A percentile compares a stretch with the other conserved stretches of the same genome.
These are phyloP conservation scores for Xylaria sp. DNA, from an alignment of 2,329 filamentous ascomycete genomes.

Conservation along the genomic window DNA sequence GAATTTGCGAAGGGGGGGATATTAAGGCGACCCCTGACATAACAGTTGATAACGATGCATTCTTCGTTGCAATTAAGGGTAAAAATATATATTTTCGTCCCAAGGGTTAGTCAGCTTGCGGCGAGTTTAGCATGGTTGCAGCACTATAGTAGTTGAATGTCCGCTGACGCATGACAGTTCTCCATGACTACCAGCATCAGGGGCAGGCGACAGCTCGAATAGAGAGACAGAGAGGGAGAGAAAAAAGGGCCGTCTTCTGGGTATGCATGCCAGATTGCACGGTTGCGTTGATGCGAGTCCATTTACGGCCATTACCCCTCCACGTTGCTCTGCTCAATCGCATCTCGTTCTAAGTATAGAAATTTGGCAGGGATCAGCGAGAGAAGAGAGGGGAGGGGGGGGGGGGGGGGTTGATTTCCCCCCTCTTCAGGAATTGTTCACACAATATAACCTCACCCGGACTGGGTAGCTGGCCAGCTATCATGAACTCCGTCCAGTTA, in stretches of 20 bases:
- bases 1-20: constrained; percentile 21
- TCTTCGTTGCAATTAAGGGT: background rate
- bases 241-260: constrained; percentile 14
- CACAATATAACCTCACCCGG: constrained; percentile 20
- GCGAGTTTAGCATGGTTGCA: constrained; percentile 2
- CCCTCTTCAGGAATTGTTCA: constrained; percentile 12
- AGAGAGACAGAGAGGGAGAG: background rate
- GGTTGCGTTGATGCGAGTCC: constrained; percentile 28
- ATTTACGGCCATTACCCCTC: constrained; percentile 20
- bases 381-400: background rate
- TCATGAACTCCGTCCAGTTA: constrained; percentile 5
- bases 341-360: constrained; percentile 33
- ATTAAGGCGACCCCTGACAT: constrained; percentile 8
- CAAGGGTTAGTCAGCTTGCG: constrained; percentile 5
- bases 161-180: constrained; percentile 8
- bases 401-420: constrained; percentile 7
- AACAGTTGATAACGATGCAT: background rate
- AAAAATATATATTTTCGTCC: background rate
- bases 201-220: constrained; percentile 5
- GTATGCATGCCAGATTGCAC: constrained; percentile 31
- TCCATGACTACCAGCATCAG: constrained; percentile 6
- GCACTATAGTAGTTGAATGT: background rate
- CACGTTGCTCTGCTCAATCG: constrained; percentile 25
- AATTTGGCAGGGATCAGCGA: constrained; percentile 22
- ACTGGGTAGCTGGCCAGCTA: constrained; percentile 1